Evolutionary conservation across 495 filamentous ascomycete genomes (phyloP), one percentile per base, ranked within the genome.

Genomic region (Penicillium riverlandense): DNA sequence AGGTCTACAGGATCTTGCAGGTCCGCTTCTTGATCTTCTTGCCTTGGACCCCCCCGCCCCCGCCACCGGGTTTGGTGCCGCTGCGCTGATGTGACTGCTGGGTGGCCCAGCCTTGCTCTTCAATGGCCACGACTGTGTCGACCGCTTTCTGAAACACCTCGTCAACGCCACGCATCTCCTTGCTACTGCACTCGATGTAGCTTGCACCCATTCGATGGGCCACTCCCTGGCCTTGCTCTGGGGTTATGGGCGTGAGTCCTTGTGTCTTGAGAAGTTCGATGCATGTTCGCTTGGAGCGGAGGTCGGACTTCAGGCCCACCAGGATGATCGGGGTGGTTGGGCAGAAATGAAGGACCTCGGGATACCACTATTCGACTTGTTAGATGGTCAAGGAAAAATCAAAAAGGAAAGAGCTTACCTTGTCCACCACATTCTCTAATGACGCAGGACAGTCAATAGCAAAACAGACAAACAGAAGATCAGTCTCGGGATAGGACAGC

Each of bases 401-500:
- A 30, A 33, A 34, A 50, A n/a, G 8, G n/a, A 16, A 38, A 22
- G 40, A 29, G 57, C 74, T 44, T 63, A 96, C 92, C 83, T 98
- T 98, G 71, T 98, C 92, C 73, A 97, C 84, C 42, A 98, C 92
- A 58, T 98, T 98, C 53, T 98, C 92, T 37, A 98, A 70, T 8
- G 92, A 97, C 59, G 95, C 95, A 12, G 92, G 92, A 64, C 94
- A 98, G 71, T 98, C 92, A 49, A 98, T 94, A 45, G 94, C 94
- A 70, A 98, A 98, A 75, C 92, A 98, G 53, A 98, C 92, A 63
- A 98, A 96, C 34, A 97, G 76, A 11, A 98, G 80, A 62, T 98
- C 94, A 14, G 92, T 98, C 66, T 97, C 92, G 2, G 92, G 92
- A 63, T 98, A 98, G 29, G 91, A 96, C 28, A 98, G 80, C 29